Evolutionary conservation across 2,329 filamentous ascomycete species (phyloP).

Genomic region (Alternaria sp.): DNA sequence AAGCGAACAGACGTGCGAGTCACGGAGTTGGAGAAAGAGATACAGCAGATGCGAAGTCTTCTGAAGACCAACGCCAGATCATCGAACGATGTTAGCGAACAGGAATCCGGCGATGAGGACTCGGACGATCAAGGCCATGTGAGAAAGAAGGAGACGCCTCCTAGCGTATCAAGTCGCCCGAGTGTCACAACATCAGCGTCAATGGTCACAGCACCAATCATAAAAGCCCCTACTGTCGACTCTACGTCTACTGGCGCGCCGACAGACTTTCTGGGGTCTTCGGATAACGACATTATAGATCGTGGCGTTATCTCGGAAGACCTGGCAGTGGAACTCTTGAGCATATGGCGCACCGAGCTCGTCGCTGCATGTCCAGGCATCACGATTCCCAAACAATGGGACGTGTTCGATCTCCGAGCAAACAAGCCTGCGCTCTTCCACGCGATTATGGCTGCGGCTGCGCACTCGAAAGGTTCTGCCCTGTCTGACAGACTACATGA

Average conservation of each 20-base stretch:
- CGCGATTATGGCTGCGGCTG: conserved; percentile 46
- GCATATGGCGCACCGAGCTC: conserved; percentile 41
- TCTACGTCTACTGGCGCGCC: conserved; percentile 14
- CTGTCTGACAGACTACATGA: conserved; percentile 44
- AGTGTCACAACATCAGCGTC: conserved; percentile 14
- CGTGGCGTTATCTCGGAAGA: conserved; percentile 41
- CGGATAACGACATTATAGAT: conserved; percentile 44
- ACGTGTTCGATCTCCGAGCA: conserved; percentile 34
- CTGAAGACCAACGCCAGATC: conserved; percentile 33
- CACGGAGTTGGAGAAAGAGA: conserved; percentile 46
- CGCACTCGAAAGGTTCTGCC: conserved; percentile 39
- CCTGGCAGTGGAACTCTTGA: conserved; percentile 36
- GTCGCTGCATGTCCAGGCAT: conserved; percentile 39
- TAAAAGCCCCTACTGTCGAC: conserved; percentile 8
- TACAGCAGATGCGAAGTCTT: conserved; percentile 44
- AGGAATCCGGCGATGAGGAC: conserved; percentile 38
- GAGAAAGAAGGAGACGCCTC: conserved; percentile 22
- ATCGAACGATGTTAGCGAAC: conserved; percentile 33
- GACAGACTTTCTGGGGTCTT: conserved; percentile 28
- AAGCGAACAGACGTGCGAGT: conserved; percentile 48
- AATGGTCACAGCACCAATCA: background rate
- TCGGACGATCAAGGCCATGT: conserved; percentile 24
- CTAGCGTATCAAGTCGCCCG: conserved; percentile 19
- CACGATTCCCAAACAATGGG: conserved; percentile 39
- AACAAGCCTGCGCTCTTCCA: conserved; percentile 46